Percentiles rank a stretch among this genome's conserved stretches.
Conservation (phyloP, 2,329 filamentous ascomycete species). For the Seiridium unicorne region DNA sequence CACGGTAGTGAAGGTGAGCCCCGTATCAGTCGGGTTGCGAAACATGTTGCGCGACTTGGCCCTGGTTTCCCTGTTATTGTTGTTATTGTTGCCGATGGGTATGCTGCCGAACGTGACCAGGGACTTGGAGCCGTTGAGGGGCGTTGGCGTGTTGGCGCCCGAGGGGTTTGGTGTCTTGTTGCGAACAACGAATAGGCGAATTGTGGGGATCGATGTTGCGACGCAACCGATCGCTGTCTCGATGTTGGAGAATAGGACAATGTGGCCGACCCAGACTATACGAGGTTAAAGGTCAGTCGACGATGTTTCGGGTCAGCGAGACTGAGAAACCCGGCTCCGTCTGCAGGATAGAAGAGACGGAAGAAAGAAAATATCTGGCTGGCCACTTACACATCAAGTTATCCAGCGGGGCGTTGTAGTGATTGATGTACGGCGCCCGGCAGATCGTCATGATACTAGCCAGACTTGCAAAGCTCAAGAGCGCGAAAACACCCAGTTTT, state of each 20-base stretch:
- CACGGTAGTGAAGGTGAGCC: conserved; percentile 11
- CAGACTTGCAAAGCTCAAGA: conserved; percentile 23
- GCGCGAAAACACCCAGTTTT: conserved; percentile 18
- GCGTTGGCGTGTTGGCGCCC: not conserved
- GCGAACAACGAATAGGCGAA: conserved; percentile 12
- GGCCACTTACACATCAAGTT: conserved; percentile 13
- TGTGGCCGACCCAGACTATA: conserved; percentile 10
- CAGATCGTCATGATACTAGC: conserved; percentile 16
- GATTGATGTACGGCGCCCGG: conserved; percentile 10
- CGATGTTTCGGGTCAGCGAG: too few relatives aligned
- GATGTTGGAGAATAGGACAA: conserved; percentile 15
- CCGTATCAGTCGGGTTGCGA: conserved; percentile 13
- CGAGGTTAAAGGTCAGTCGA: not conserved
- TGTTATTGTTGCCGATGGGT: not conserved
- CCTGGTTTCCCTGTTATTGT: too few relatives aligned
- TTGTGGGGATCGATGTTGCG: conserved; percentile 13
- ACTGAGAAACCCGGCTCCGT: too few relatives aligned
- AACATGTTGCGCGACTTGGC: not conserved
- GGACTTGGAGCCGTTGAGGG: not conserved
- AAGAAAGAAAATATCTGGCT: not conserved
- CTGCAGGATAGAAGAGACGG: not conserved
- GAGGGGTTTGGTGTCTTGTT: not conserved
- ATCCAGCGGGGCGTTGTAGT: conserved; percentile 1
- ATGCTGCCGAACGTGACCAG: conserved; percentile 12
- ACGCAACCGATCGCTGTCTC: conserved; percentile 15